phyloP scores from a whole-genome alignment of 352 stramenopile genomes.

The Phytopythium boreale region DNA sequence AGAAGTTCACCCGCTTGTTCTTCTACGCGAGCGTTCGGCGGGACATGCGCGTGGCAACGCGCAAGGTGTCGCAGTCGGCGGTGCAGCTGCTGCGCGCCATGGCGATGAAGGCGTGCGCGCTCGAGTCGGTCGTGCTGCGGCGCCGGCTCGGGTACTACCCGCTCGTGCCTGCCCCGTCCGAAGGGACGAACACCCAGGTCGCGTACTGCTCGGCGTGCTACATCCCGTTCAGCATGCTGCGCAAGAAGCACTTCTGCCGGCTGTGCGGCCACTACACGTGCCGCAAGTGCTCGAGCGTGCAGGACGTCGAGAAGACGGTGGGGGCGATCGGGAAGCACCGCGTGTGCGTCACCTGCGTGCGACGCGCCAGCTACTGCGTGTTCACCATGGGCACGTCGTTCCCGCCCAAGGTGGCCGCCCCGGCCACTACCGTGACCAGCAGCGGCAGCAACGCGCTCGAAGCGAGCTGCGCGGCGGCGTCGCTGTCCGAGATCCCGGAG shows the following conservation, averaged over 20 bases:
- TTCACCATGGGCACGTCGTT: constrained; percentile 30
- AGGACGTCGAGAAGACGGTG: constrained; percentile 42
- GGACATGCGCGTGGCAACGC: neutral
- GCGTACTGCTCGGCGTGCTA: constrained; percentile 44
- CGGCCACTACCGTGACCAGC: constrained; percentile 7
- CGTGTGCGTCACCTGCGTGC: constrained; percentile 45
- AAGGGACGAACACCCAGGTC: constrained; percentile 13
- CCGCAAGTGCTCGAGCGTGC: constrained; percentile 42
- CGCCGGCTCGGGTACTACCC: constrained; percentile 53
- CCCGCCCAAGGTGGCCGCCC: constrained; percentile 13
- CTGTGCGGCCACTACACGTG: constrained; percentile 55
- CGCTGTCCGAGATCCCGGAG: constrained; percentile 17
- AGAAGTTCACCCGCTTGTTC: constrained; percentile 62
- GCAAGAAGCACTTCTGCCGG: constrained; percentile 50
- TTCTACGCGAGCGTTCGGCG: constrained; percentile 40
- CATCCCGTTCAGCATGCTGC: constrained; percentile 40
- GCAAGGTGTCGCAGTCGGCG: constrained; percentile 29
- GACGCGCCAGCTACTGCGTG: constrained; percentile 47
- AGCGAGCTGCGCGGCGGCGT: constrained; percentile 12
- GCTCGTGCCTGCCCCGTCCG: constrained; percentile 20
- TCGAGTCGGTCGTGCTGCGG: constrained; percentile 42
- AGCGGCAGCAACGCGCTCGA: constrained; percentile 23
- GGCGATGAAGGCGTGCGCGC: constrained; percentile 32
- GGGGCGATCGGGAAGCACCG: constrained; percentile 39
- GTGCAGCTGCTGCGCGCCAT: constrained; percentile 49